Conservation (phyloP, 2,329 filamentous ascomycete species). For the Monilinia fructicola region DNA sequence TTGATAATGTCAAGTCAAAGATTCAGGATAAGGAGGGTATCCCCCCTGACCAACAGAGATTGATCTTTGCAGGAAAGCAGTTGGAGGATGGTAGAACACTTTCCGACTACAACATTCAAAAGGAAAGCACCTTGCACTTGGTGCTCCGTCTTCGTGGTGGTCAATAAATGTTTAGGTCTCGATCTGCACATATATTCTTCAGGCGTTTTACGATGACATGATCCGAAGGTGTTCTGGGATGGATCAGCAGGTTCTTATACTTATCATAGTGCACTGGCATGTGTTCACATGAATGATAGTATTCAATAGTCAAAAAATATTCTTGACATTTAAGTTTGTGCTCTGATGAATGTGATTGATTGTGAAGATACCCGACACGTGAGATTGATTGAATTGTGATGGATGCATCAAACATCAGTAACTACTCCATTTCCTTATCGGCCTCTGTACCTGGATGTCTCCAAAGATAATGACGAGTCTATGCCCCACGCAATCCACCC, state of each 20-base stretch:
- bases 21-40: conserved; percentile 74
- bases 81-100: conserved; percentile 74
- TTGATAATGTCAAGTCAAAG: conserved; percentile 70
- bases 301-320: conserved; percentile 23
- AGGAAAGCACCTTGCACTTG: conserved; percentile 70
- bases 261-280: conserved; percentile 16
- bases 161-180: conserved; percentile 29
- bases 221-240: conserved; percentile 16
- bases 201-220: conserved; percentile 16
- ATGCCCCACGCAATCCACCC: conserved; percentile 7
- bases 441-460: neutral
- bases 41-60: conserved; percentile 67
- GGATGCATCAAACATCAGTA: neutral
- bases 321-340: conserved; percentile 16
- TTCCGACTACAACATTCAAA: conserved; percentile 87
- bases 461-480: conserved; percentile 8
- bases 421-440: conserved; percentile 6
- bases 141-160: conserved; percentile 71
- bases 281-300: conserved; percentile 17
- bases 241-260: conserved; percentile 12
- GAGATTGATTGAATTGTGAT: neutral
- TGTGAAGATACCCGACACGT: neutral
- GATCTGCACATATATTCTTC: conserved; percentile 21
- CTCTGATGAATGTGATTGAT: conserved; percentile 8
- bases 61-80: conserved; percentile 72